phyloP scores from a whole-genome alignment of 2,329 filamentous ascomycete species.

The Scolecobasidium constrictum region DNA sequence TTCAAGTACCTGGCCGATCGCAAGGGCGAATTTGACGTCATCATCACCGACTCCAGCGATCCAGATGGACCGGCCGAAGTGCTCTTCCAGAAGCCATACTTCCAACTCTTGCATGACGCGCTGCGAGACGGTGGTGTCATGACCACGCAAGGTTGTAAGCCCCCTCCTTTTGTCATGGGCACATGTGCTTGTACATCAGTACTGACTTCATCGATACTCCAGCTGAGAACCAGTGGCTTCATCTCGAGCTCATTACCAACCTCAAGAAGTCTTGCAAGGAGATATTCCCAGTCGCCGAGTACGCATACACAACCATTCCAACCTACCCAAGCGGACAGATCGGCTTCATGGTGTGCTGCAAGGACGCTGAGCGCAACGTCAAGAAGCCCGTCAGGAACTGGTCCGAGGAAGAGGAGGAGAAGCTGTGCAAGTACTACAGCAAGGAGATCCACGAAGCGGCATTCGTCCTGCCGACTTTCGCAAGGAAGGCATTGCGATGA shows the following conservation, averaged over 20 bases:
- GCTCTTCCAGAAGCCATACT: slow-evolving; percentile 98
- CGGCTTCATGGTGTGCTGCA: slow-evolving; percentile 99
- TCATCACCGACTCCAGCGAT: slow-evolving; percentile 98
- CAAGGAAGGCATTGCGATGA: slow-evolving; percentile 53
- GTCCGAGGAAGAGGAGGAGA: slow-evolving; percentile 79
- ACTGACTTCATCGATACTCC: slow-evolving; percentile 8
- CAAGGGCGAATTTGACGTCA: slow-evolving; percentile 97
- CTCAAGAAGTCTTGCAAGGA: slow-evolving; percentile 95
- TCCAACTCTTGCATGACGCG: slow-evolving; percentile 82
- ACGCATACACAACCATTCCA: slow-evolving; percentile 97
- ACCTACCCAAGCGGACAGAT: slow-evolving; percentile 99
- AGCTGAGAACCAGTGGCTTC: slow-evolving; percentile 99
- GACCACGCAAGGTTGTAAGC: slow-evolving; percentile 99
- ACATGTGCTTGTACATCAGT: not conserved
- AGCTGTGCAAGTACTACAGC: slow-evolving; percentile 95
- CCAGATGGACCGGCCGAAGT: slow-evolving; percentile 93
- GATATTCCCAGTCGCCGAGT: slow-evolving; percentile 96
- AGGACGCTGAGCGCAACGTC: slow-evolving; percentile 76
- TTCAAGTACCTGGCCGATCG: slow-evolving; percentile 97
- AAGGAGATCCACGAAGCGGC: slow-evolving; percentile 89
- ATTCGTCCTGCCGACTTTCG: slow-evolving; percentile 90
- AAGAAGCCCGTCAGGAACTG: slow-evolving; percentile 75
- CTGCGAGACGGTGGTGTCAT: slow-evolving; percentile 94
- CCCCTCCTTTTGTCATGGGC: slow-evolving; percentile 38
- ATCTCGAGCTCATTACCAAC: slow-evolving; percentile 83